Conservation (phyloP, 1,284 basidiomycete genomes). For the Mycosarcoma mackinlayi region DNA sequence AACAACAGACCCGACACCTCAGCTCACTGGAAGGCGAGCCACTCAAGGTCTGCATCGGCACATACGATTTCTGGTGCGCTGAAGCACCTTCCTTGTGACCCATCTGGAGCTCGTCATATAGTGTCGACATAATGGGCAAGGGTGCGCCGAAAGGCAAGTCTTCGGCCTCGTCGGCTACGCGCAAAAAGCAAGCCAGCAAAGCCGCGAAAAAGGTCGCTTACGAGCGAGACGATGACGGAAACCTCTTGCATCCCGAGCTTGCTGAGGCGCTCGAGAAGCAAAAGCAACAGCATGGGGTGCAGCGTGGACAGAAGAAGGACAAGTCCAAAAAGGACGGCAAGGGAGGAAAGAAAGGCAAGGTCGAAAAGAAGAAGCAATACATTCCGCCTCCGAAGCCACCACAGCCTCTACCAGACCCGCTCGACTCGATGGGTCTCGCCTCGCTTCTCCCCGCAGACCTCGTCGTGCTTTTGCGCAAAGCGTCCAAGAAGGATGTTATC, state of each 20-base stretch:
- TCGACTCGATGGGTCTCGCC: conserved; percentile 85
- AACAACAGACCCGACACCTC: too few species aligned
- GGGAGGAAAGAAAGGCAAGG: conserved; percentile 50
- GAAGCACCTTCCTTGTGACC: background rate
- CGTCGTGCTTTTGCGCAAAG: conserved; percentile 81
- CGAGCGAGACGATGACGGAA: conserved; percentile 44
- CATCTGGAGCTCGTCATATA: background rate
- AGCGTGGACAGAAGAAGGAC: conserved; percentile 61
- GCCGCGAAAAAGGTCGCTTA: conserved; percentile 58
- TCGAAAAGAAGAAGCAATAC: conserved; percentile 62
- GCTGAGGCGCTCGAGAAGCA: conserved; percentile 31
- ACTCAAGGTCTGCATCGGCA: too few species aligned
- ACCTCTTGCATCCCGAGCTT: conserved; percentile 31
- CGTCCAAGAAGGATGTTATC: conserved; percentile 90
- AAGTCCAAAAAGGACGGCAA: conserved; percentile 56
- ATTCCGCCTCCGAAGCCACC: conserved; percentile 73
- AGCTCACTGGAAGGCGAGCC: too few species aligned
- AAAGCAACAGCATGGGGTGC: conserved; percentile 28
- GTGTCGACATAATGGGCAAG: conserved; percentile 30
- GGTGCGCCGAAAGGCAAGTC: conserved; percentile 60
- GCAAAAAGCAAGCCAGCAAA: conserved; percentile 66
- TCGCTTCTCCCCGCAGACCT: conserved; percentile 75
- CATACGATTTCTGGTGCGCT: too few species aligned
- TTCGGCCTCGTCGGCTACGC: conserved; percentile 64
- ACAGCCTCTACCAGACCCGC: conserved; percentile 85